Percentiles rank a stretch among this genome's conserved stretches.
These are phyloP conservation scores for Coemansia sp. DNA, from an alignment of 192 early-diverging fungal species.

Conservation along the genomic window DNA sequence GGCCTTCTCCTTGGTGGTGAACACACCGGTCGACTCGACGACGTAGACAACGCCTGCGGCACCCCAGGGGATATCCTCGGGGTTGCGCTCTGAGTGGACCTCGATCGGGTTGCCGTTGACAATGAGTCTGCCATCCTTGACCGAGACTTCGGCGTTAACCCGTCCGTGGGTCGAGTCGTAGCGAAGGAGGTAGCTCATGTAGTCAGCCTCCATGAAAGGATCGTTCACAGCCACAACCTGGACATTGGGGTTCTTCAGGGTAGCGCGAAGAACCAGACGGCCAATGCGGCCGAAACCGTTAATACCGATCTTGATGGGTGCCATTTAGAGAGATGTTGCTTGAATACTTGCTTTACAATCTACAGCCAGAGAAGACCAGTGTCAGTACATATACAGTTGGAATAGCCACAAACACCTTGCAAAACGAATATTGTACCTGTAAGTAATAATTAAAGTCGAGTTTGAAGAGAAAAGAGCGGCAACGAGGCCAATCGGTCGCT, in stretches of 20 bases:
- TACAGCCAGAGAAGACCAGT: background rate
- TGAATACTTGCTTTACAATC: background rate
- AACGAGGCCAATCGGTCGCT: background rate
- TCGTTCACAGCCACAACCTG: conserved; percentile 93
- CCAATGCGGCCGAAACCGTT: conserved; percentile 97
- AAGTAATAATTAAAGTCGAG: background rate
- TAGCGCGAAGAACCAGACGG: conserved; percentile 92
- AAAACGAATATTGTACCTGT: conserved; percentile 9
- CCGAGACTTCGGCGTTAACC: conserved; percentile 79
- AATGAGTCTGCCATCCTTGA: conserved; percentile 83
- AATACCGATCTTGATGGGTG: conserved; percentile 59
- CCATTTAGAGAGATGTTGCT: conserved; percentile 13
- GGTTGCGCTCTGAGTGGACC: conserved; percentile 75
- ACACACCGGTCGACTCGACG: conserved; percentile 98
- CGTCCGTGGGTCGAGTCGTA: conserved; percentile 99
- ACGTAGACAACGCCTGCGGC: conserved; percentile 80
- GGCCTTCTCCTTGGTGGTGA: conserved; percentile 90
- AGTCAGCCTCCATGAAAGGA: conserved; percentile 92
- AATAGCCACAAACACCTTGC: too few species aligned
- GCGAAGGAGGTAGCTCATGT: conserved; percentile 98
- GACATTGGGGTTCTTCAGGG: conserved; percentile 67
- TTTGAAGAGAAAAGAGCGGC: background rate
- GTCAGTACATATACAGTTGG: background rate
- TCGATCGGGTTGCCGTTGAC: conserved; percentile 82
- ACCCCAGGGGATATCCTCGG: conserved; percentile 90